Percentiles rank a stretch among this genome's conserved stretches.
phyloP scores from a whole-genome alignment of 306 rosid genomes.

The Sophora flavescens region DNA sequence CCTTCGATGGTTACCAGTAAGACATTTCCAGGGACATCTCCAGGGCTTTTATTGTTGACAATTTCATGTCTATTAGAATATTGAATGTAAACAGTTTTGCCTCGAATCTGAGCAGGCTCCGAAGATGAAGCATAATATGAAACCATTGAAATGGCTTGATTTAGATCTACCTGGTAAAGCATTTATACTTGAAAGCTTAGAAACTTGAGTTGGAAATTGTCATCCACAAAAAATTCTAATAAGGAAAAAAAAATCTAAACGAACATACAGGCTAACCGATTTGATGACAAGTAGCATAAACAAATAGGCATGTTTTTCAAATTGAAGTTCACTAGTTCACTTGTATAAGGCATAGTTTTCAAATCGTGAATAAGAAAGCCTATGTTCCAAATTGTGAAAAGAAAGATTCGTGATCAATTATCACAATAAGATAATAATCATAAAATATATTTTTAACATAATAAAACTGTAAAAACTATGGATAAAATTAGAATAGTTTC shows the following conservation, averaged over 20 bases:
- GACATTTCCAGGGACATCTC: constrained; percentile 95
- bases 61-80: constrained; percentile 93
- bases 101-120: constrained; percentile 92
- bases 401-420: not conserved
- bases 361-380: not conserved
- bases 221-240: not conserved
- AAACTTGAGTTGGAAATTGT: not conserved
- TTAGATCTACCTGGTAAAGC: constrained; percentile 75
- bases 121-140: constrained; percentile 94
- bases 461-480: not conserved
- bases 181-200: constrained; percentile 14
- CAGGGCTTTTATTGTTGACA: constrained; percentile 94
- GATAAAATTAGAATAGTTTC: no score
- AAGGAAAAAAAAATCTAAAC: not conserved
- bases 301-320: constrained; percentile 6
- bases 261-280: constrained; percentile 4
- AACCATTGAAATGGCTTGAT: constrained; percentile 94
- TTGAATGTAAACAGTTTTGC: constrained; percentile 90
- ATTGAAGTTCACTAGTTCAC: not conserved
- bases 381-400: not conserved
- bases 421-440: no score
- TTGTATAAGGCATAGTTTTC: not conserved
- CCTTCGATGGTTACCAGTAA: constrained; percentile 91
- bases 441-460: no score
- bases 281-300: constrained; percentile 19